phyloP scores from a whole-genome alignment of 805 yeast species.

The Suhomyces emberorum region DNA sequence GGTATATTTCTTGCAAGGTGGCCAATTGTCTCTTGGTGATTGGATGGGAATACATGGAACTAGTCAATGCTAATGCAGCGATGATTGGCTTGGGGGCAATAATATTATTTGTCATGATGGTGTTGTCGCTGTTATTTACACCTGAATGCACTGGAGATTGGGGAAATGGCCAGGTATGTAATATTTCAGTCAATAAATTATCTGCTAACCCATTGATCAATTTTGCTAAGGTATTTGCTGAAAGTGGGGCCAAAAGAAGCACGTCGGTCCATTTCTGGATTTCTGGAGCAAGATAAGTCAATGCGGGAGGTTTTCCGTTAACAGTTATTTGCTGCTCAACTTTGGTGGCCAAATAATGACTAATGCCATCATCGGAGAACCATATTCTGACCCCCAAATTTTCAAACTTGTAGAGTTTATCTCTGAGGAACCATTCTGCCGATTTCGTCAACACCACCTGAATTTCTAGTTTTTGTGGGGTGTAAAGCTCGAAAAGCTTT shows the following conservation, averaged over 20 bases:
- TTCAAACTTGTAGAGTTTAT: constrained; percentile 19
- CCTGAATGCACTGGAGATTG: not conserved
- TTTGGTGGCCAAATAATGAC: constrained; percentile 11
- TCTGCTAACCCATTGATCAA: constrained; percentile 23
- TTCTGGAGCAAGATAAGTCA: constrained; percentile 13
- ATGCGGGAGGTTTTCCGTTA: not conserved
- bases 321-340: constrained; percentile 1
- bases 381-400: constrained; percentile 22
- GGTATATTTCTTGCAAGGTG: constrained; percentile 20
- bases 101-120: constrained; percentile 16
- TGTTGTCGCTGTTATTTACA: constrained; percentile 6
- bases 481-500: constrained; percentile 21
- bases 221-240: constrained; percentile 26
- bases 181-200: constrained; percentile 20
- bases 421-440: constrained; percentile 20
- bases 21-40: constrained; percentile 21
- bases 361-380: constrained; percentile 20
- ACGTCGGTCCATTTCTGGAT: constrained; percentile 27
- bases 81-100: constrained; percentile 21
- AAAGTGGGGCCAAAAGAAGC: constrained; percentile 21
- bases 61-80: constrained; percentile 23
- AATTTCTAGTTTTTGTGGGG: constrained; percentile 18
- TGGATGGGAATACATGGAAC: constrained; percentile 26
- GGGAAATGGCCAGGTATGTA: constrained; percentile 23
- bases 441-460: constrained; percentile 23